These are phyloP conservation scores for Cnidoscolus chayamansa DNA, from an alignment of 441 rosid species.

Conservation along the genomic window DNA sequence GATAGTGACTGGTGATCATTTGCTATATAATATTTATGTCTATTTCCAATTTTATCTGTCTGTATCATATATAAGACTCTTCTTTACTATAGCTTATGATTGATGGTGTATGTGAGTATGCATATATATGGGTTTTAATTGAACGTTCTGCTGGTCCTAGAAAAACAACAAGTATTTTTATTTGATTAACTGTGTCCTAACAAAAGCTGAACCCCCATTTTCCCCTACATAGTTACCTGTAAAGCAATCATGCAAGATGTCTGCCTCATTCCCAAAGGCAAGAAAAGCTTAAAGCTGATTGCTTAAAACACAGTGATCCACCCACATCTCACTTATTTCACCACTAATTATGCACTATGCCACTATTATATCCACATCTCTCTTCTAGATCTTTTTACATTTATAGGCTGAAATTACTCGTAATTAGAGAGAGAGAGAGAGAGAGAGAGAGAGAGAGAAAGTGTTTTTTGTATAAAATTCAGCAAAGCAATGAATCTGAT, in stretches of 20 bases:
- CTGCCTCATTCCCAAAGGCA: slow-evolving; percentile 5
- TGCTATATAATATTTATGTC: background rate
- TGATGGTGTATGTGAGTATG: no score
- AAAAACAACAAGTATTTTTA: background rate
- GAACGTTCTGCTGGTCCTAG: background rate
- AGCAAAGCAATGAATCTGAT: background rate
- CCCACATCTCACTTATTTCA: background rate
- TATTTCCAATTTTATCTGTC: background rate
- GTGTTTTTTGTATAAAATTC: slow-evolving; percentile 3
- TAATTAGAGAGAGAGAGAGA: no score
- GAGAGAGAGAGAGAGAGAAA: no score
- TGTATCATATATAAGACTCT: background rate
- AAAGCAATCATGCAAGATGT: slow-evolving; percentile 5
- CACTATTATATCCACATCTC: no score
- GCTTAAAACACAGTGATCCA: background rate
- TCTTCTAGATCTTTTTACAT: no score
- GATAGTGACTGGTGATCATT: background rate
- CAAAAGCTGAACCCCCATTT: slow-evolving; percentile 1
- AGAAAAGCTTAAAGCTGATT: background rate
- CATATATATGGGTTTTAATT: background rate
- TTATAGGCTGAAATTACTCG: no score
- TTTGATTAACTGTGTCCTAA: background rate
- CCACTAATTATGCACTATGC: background rate
- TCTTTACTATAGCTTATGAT: no score
- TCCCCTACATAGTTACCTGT: background rate